Percentiles rank a stretch among this genome's conserved stretches.
phyloP scores from a whole-genome alignment of 805 yeast genomes.

The Pichia scutulata region DNA sequence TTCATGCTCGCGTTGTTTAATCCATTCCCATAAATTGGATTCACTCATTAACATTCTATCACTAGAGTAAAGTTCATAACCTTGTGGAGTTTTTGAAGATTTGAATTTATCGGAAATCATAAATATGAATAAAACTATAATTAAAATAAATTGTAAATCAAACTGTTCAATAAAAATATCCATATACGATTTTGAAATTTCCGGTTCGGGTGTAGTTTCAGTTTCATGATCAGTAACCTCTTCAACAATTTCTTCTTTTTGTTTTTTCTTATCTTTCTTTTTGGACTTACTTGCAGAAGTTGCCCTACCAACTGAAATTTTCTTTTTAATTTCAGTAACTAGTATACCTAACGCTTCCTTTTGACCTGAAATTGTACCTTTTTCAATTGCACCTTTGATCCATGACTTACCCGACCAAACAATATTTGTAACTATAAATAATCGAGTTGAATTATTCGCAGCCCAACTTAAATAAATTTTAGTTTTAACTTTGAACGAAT shows the following conservation, averaged over 20 bases:
- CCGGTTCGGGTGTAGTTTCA: conserved; percentile 2
- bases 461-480: conserved; percentile 57
- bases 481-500: conserved; percentile 55
- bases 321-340: conserved; percentile 38
- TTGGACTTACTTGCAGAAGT: conserved; percentile 23
- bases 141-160: conserved; percentile 17
- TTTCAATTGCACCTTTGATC: conserved; percentile 71
- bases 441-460: conserved; percentile 41
- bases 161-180: conserved; percentile 17
- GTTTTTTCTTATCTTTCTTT: conserved; percentile 6
- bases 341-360: conserved; percentile 46
- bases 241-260: conserved; percentile 10
- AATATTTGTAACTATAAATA: conserved; percentile 46
- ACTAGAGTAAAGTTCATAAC: conserved; percentile 7
- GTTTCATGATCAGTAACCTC: background rate
- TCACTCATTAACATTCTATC: conserved; percentile 43
- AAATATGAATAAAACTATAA: conserved; percentile 16
- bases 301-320: conserved; percentile 20
- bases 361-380: conserved; percentile 67
- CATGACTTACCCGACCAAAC: conserved; percentile 74
- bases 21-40: conserved; percentile 67
- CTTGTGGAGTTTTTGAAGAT: background rate
- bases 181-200: conserved; percentile 8
- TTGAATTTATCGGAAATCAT: conserved; percentile 15
- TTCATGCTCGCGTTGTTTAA: conserved; percentile 26